Conservation (phyloP, 495 filamentous ascomycete species). For the Penicillium dipodomyicola region DNA sequence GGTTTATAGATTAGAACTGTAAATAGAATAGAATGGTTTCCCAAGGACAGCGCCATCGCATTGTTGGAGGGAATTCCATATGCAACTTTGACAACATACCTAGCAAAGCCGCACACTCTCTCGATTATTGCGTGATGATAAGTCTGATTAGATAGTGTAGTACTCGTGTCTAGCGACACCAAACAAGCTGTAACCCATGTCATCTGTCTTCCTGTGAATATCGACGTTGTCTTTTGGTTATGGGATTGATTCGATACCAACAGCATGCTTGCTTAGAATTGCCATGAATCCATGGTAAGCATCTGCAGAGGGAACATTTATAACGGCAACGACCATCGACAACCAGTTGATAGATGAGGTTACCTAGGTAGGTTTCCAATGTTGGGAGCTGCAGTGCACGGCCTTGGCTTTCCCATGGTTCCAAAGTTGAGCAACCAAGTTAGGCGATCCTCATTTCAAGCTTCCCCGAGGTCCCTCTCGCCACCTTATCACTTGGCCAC, state of each 20-base stretch:
- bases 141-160: no score
- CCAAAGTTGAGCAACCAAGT: background rate
- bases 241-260: conserved; percentile 6
- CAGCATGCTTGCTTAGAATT: background rate
- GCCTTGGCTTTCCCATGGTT: background rate
- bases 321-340: background rate
- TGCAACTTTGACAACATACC: no score
- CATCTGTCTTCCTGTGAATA: conserved; percentile 7
- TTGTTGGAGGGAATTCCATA: no score
- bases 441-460: background rate
- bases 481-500: background rate
- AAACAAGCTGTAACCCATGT: conserved; percentile 9
- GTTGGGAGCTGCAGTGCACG: background rate
- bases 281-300: background rate
- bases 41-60: no score
- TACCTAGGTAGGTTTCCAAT: background rate
- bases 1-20: no score
- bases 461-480: background rate
- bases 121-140: no score
- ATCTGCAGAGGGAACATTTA: background rate
- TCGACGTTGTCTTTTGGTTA: conserved; percentile 12
- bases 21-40: no score
- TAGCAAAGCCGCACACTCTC: no score
- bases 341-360: background rate
- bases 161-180: no score